phyloP scores from a whole-genome alignment of 495 filamentous ascomycete genomes.

The Letharia lupina region DNA sequence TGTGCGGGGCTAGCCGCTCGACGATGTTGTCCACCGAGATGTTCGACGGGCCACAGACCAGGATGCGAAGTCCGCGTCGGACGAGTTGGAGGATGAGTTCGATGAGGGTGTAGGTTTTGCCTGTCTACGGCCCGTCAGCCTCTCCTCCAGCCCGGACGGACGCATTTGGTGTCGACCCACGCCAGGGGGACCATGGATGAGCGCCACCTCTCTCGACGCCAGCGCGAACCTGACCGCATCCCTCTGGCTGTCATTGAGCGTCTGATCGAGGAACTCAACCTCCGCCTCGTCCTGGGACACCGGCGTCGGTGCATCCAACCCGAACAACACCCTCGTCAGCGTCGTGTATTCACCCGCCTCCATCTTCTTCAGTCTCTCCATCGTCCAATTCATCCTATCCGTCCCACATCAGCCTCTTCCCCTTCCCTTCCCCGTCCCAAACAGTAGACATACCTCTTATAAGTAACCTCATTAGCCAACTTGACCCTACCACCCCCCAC shows the following conservation, averaged over 20 bases:
- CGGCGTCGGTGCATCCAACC: conserved; percentile 50
- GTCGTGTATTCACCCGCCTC: conserved; percentile 56
- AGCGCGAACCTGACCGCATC: conserved; percentile 86
- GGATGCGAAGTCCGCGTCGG: conserved; percentile 57
- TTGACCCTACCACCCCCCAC: conserved; percentile 53
- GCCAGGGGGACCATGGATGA: conserved; percentile 93
- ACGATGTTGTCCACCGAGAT: conserved; percentile 98
- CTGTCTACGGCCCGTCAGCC: conserved; percentile 47
- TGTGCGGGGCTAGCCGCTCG: conserved; percentile 76
- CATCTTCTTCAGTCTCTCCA: conserved; percentile 72
- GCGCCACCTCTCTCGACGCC: conserved; percentile 69
- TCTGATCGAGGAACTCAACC: conserved; percentile 66
- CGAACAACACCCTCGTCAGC: conserved; percentile 80
- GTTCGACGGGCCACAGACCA: conserved; percentile 94
- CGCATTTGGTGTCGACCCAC: conserved; percentile 29
- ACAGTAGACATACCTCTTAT: conserved; percentile 51
- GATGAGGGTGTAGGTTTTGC: conserved; percentile 95
- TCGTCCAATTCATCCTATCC: conserved; percentile 78
- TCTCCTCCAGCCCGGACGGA: background rate
- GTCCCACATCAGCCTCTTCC: conserved; percentile 13
- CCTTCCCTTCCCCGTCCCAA: background rate
- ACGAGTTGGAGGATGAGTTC: conserved; percentile 87
- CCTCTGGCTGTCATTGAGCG: conserved; percentile 83
- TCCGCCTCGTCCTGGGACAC: conserved; percentile 37
- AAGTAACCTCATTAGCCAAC: conserved; percentile 91